Conservation (phyloP, 2,329 filamentous ascomycete species). For the Eutypella sp. region DNA sequence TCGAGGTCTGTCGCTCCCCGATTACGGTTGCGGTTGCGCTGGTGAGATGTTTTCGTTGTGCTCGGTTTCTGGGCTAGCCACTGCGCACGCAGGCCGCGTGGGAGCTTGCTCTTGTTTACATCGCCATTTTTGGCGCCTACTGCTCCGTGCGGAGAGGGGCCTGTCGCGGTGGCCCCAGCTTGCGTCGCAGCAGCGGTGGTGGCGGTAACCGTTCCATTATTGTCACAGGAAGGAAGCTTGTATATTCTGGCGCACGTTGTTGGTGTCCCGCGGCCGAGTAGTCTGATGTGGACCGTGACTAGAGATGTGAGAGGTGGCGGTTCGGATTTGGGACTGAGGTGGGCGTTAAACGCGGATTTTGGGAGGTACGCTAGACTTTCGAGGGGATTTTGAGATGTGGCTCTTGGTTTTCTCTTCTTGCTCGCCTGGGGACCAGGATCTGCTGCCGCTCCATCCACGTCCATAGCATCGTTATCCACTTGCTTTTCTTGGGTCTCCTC, state of each 20-base stretch:
- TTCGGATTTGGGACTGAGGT: conserved; percentile 23
- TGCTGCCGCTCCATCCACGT: conserved; percentile 4
- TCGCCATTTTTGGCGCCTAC: neutral
- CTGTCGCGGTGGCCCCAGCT: conserved; percentile 43
- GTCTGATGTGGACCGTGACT: conserved; percentile 60
- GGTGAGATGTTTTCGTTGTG: conserved; percentile 18
- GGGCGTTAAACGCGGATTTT: conserved; percentile 28
- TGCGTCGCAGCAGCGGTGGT: conserved; percentile 9
- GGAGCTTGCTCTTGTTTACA: conserved; percentile 24
- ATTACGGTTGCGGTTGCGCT: conserved; percentile 22
- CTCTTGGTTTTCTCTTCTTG: conserved; percentile 2
- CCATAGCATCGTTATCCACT: conserved; percentile 9
- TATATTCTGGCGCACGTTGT: conserved; percentile 76
- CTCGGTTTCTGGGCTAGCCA: conserved; percentile 59
- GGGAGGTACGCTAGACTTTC: conserved; percentile 32
- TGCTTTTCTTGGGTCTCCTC: conserved; percentile 12
- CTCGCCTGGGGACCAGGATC: neutral
- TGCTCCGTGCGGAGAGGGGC: conserved; percentile 21
- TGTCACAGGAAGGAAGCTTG: too few species aligned
- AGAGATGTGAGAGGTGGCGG: conserved; percentile 34
- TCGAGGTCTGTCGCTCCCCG: conserved; percentile 27
- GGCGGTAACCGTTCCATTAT: neutral
- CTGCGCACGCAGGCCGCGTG: conserved; percentile 52
- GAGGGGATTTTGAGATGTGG: conserved; percentile 15
- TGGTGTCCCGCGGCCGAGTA: conserved; percentile 67